Conservation (phyloP, 1,139 yeast genomes). For the Debaryomyces nepalensis region DNA sequence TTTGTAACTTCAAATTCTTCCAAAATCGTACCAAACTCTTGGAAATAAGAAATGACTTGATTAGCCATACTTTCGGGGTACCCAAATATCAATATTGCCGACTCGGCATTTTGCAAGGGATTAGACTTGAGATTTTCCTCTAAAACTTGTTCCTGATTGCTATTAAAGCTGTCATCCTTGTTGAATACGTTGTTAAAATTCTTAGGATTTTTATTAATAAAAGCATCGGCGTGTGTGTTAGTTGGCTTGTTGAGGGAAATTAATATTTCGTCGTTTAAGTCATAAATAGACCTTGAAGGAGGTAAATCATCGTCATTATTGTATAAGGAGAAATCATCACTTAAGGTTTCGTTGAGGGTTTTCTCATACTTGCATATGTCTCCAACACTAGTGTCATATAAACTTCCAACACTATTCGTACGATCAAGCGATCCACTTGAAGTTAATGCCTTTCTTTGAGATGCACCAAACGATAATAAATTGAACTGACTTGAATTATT, state of each 20-base stretch:
- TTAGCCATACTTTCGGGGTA: constrained; percentile 78
- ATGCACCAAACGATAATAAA: constrained; percentile 44
- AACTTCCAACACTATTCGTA: constrained; percentile 21
- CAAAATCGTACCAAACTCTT: constrained; percentile 77
- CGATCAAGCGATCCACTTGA: constrained; percentile 24
- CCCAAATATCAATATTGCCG: constrained; percentile 85
- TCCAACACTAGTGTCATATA: constrained; percentile 29
- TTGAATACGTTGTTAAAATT: constrained; percentile 51
- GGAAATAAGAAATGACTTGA: constrained; percentile 72
- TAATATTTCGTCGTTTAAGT: constrained; percentile 51
- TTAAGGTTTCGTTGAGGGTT: constrained; percentile 33
- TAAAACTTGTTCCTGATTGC: constrained; percentile 13
- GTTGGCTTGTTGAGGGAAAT: constrained; percentile 40
- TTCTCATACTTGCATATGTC: constrained; percentile 38
- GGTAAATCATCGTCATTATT: constrained; percentile 52
- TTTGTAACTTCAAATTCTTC: constrained; percentile 66
- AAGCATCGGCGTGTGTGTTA: constrained; percentile 35
- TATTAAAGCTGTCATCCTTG: constrained; percentile 25
- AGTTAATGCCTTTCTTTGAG: constrained; percentile 30
- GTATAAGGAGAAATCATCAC: constrained; percentile 34
- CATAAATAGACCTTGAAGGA: constrained; percentile 65
- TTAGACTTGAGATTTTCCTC: constrained; percentile 20
- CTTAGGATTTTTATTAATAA: constrained; percentile 52
- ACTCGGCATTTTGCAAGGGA: constrained; percentile 43
- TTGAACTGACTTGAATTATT: constrained; percentile 36